Evolutionary conservation across 1,284 basidiomycete genomes (phyloP).

Genomic region (Melanopsichium pennsylvanicum): DNA sequence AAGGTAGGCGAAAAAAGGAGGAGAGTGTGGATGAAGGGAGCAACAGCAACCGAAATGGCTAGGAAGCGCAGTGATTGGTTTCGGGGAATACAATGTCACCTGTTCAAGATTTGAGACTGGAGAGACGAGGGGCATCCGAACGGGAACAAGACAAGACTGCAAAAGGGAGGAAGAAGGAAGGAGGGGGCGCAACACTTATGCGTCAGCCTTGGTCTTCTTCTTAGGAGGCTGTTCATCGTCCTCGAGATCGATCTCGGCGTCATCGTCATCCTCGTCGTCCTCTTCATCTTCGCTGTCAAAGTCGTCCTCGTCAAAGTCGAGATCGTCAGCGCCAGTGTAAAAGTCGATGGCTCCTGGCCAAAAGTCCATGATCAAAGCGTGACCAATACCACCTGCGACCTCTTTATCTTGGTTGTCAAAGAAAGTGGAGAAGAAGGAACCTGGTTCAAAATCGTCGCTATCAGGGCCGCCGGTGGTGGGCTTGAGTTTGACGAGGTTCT

Average conservation of each 20-base stretch:
- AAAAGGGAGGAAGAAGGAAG: not conserved
- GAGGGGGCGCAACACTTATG: constrained; percentile 12
- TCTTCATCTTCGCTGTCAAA: constrained; percentile 53
- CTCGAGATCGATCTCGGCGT: constrained; percentile 61
- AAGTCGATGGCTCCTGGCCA: constrained; percentile 61
- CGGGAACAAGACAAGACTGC: not conserved
- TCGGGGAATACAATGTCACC: no score
- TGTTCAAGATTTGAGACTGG: no score
- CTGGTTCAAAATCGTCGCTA: constrained; percentile 72
- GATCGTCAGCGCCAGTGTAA: constrained; percentile 55
- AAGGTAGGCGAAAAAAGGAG: no score
- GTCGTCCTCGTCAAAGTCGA: constrained; percentile 55
- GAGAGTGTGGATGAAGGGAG: no score
- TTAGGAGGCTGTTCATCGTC: constrained; percentile 55
- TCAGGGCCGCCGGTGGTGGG: constrained; percentile 70
- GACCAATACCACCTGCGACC: constrained; percentile 58
- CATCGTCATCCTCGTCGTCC: constrained; percentile 61
- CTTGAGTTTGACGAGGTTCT: constrained; percentile 78
- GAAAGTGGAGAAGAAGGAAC: constrained; percentile 89
- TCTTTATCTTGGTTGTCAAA: constrained; percentile 68
- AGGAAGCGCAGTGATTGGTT: no score
- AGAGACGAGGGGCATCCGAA: no score
- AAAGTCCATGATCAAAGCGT: constrained; percentile 59
- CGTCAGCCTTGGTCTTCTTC: constrained; percentile 56
- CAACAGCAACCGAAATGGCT: no score